Conservation (phyloP, 306 rosid species). For the Vigna trinervia region DNA sequence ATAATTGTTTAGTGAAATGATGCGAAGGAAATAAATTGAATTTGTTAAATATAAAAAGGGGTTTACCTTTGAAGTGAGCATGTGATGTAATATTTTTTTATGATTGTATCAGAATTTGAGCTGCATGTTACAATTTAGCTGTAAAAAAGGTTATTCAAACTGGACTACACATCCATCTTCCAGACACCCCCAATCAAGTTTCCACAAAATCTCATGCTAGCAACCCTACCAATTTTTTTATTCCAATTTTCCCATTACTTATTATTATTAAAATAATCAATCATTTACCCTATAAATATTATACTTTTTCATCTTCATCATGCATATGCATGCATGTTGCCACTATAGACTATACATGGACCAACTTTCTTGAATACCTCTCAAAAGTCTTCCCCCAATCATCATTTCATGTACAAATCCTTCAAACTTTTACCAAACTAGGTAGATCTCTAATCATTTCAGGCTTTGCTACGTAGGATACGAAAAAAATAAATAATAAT, state of each 20-base stretch:
- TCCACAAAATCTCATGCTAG: conserved; percentile 42
- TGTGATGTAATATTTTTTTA: neutral
- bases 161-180: conserved; percentile 10
- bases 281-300: neutral
- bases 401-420: neutral
- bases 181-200: conserved; percentile 29
- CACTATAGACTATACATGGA: conserved; percentile 15
- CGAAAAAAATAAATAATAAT: neutral
- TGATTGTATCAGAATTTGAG: conserved; percentile 31
- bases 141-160: conserved; percentile 17
- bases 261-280: neutral
- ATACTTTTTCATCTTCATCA: neutral
- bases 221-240: conserved; percentile 38
- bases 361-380: conserved; percentile 4
- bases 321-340: conserved; percentile 16
- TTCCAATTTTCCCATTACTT: neutral
- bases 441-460: conserved; percentile 5
- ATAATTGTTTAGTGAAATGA: neutral
- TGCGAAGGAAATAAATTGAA: too few relatives aligned
- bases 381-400: conserved; percentile 18
- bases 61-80: neutral
- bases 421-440: neutral
- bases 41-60: too few relatives aligned
- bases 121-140: conserved; percentile 14
- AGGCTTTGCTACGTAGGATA: neutral